phyloP scores from a whole-genome alignment of 176 grass and related monocot species.

The Phragmites australis region DNA sequence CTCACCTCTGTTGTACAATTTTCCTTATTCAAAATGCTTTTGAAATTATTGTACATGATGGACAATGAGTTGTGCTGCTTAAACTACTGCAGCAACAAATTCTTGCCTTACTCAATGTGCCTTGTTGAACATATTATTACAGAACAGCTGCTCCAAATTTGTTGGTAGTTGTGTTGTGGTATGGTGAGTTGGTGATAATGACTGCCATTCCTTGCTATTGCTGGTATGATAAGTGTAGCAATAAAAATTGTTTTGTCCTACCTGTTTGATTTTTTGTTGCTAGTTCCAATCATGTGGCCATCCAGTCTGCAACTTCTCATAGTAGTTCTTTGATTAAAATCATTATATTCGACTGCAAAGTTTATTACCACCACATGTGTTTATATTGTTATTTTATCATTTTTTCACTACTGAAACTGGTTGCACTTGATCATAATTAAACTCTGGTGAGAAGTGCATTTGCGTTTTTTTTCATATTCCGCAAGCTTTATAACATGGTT shows the following conservation, averaged over 20 bases:
- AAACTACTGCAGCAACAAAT: not conserved
- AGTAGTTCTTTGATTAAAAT: not conserved
- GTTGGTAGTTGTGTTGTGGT: not conserved
- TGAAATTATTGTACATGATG: not conserved
- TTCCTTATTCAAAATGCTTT: conserved; percentile 11
- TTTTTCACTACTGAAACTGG: not conserved
- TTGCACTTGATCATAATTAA: not conserved
- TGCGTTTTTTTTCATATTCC: not conserved
- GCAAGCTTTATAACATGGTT: not conserved
- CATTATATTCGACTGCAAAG: not conserved
- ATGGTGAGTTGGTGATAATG: not conserved
- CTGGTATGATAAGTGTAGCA: no score
- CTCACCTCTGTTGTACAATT: not conserved
- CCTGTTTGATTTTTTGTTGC: not conserved
- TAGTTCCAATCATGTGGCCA: not conserved
- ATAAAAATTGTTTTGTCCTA: not conserved
- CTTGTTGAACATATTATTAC: not conserved
- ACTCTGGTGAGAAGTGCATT: not conserved
- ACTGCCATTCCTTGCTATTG: no score
- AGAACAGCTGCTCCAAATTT: not conserved
- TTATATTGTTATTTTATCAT: not conserved
- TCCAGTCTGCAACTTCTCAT: not conserved
- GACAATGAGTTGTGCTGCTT: not conserved
- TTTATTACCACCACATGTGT: not conserved
- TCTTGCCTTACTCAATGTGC: not conserved